Percentiles rank a stretch among this genome's conserved stretches.
Conservation (phyloP, 129 eudicot genomes). For the Tagetes patula region DNA sequence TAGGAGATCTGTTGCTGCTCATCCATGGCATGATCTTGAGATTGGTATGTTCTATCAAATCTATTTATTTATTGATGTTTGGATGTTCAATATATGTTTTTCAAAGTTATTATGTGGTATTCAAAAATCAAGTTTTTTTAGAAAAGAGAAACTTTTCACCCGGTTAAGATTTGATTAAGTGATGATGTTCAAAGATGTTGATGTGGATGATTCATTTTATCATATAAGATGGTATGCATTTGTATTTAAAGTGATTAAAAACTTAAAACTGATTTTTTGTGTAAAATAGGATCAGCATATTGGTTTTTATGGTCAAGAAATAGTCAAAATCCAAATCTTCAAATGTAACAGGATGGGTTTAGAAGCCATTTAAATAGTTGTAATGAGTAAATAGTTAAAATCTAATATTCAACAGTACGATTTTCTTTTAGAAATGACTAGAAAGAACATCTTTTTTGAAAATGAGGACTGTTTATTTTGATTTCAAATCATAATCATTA, state of each 20-base stretch:
- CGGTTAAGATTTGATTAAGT: not conserved
- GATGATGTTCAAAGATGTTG: not conserved
- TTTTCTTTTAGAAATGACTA: not conserved
- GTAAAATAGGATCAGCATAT: not conserved
- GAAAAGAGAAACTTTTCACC: not conserved
- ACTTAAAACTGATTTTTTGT: not conserved
- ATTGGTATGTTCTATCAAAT: constrained; percentile 31
- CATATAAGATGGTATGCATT: not conserved
- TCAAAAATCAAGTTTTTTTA: not conserved
- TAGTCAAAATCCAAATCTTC: not conserved
- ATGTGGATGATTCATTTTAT: not conserved
- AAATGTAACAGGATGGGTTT: not conserved
- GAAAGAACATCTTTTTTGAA: not conserved
- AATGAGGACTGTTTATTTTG: not conserved
- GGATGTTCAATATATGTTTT: not conserved
- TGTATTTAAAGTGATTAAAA: not conserved
- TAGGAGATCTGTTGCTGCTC: constrained; percentile 52
- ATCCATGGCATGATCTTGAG: constrained; percentile 64
- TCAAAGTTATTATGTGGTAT: not conserved
- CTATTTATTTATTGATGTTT: not conserved
- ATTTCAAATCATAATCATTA: not conserved
- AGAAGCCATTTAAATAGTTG: not conserved
- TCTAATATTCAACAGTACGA: not conserved
- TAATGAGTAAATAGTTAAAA: not conserved
- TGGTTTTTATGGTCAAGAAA: not conserved